Percentiles rank a stretch among this genome's conserved stretches.
These are phyloP conservation scores for Paecilomyces sp. DNA, from an alignment of 2,329 filamentous ascomycete species.

Conservation along the genomic window DNA sequence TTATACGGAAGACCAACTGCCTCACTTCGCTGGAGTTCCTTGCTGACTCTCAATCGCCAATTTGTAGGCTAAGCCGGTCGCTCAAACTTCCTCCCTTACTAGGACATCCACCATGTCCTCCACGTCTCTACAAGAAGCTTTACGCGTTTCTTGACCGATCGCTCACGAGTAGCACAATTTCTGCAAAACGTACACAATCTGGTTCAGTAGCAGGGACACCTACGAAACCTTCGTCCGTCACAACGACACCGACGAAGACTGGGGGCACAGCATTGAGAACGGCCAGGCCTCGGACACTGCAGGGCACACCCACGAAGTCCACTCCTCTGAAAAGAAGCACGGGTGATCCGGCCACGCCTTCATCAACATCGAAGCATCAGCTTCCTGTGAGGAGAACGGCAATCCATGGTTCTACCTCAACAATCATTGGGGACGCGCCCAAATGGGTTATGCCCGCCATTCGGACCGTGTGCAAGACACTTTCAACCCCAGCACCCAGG, in stretches of 20 bases:
- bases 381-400: background rate
- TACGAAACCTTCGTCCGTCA: conserved; percentile 1
- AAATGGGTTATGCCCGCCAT: conserved; percentile 65
- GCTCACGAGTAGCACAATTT: conserved; percentile 38
- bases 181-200: conserved; percentile 28
- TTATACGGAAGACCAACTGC: background rate
- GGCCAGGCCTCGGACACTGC: conserved; percentile 21
- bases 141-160: conserved; percentile 72
- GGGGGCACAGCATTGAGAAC: conserved; percentile 21
- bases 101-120: conserved; percentile 68
- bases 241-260: conserved; percentile 28
- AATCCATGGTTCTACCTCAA: conserved; percentile 15
- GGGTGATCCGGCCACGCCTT: conserved; percentile 11
- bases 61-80: conserved; percentile 60
- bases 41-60: background rate
- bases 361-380: conserved; percentile 14
- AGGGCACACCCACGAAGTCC: conserved; percentile 40
- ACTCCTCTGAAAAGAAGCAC: conserved; percentile 33
- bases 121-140: conserved; percentile 74
- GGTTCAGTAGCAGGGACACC: conserved; percentile 9
- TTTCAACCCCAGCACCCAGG: conserved; percentile 46
- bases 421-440: conserved; percentile 39
- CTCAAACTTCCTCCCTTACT: conserved; percentile 72
- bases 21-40: background rate
- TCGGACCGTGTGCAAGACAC: conserved; percentile 56